A percentile compares a stretch with the other conserved stretches of the same genome.
phyloP scores from a whole-genome alignment of 352 stramenopile genomes.

The Phytophthora hibernalis region DNA sequence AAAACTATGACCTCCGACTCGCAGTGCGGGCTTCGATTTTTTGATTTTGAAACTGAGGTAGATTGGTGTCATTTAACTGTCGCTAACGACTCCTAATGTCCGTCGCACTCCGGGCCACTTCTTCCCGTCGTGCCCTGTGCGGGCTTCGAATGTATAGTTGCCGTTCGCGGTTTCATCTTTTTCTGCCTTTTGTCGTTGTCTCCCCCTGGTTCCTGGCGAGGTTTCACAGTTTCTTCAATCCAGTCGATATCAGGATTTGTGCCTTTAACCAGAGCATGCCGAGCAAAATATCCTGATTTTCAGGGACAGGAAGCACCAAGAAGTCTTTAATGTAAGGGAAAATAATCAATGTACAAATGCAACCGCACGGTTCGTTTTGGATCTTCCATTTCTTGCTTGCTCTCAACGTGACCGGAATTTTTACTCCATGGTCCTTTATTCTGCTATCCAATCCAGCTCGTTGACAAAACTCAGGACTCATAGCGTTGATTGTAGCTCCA shows the following conservation, averaged over 20 bases:
- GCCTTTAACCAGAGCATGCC: constrained; percentile 18
- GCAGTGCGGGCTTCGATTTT: too few relatives aligned
- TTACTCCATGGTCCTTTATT: constrained; percentile 2
- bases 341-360: constrained; percentile 16
- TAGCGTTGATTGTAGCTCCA: constrained; percentile 16
- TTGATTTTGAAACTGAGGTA: too few relatives aligned
- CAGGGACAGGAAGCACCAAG: constrained; percentile 10
- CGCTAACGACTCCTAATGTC: too few relatives aligned
- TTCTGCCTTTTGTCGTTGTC: not conserved
- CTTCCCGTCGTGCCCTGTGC: too few relatives aligned
- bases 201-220: not conserved
- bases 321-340: constrained; percentile 1
- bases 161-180: not conserved
- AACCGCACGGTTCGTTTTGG: constrained; percentile 1
- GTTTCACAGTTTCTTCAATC: constrained; percentile 6
- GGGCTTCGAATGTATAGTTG: not conserved
- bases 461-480: constrained; percentile 18
- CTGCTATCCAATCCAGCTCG: not conserved
- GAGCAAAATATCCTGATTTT: constrained; percentile 18
- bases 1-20: not conserved
- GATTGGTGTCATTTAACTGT: too few relatives aligned
- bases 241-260: constrained; percentile 21
- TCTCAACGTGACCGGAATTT: constrained; percentile 13
- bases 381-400: constrained; percentile 10
- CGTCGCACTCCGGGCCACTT: too few relatives aligned